These are phyloP conservation scores for Asterella californica DNA, from an alignment of 225 moss, liverwort and hornwort genomes.

Conservation along the genomic window DNA sequence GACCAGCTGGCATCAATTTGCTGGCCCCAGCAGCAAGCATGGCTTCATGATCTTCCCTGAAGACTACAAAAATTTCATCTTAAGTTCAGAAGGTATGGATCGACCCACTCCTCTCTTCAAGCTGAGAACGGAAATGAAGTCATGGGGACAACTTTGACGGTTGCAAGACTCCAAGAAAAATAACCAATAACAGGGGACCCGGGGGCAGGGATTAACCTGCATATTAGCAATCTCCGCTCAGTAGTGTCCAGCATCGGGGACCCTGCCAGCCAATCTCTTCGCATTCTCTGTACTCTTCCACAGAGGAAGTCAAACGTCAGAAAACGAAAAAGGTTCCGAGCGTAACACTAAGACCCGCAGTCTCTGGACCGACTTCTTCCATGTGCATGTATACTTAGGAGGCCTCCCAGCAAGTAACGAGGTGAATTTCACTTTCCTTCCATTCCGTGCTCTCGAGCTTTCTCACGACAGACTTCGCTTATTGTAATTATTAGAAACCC, in stretches of 20 bases:
- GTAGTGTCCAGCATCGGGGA: constrained; percentile 83
- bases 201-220: constrained; percentile 58
- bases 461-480: neutral
- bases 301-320: neutral
- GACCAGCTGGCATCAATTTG: constrained; percentile 56
- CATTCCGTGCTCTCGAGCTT: neutral
- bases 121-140: neutral
- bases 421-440: neutral
- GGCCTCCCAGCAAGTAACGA: neutral
- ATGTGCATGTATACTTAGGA: neutral
- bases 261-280: constrained; percentile 78
- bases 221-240: constrained; percentile 65
- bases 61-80: constrained; percentile 45
- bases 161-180: neutral
- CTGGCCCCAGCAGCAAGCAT: constrained; percentile 73
- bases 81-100: constrained; percentile 19
- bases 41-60: constrained; percentile 89
- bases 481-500: neutral
- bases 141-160: neutral
- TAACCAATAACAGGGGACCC: neutral
- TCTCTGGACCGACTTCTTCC: neutral
- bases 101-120: neutral
- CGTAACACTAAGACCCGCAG: neutral
- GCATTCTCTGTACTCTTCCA: constrained; percentile 52
- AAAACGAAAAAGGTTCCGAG: neutral